A percentile compares a stretch with the other conserved stretches of the same genome.
phyloP scores from a whole-genome alignment of 176 grass and related monocot genomes.

The Oryza rufipogon region DNA sequence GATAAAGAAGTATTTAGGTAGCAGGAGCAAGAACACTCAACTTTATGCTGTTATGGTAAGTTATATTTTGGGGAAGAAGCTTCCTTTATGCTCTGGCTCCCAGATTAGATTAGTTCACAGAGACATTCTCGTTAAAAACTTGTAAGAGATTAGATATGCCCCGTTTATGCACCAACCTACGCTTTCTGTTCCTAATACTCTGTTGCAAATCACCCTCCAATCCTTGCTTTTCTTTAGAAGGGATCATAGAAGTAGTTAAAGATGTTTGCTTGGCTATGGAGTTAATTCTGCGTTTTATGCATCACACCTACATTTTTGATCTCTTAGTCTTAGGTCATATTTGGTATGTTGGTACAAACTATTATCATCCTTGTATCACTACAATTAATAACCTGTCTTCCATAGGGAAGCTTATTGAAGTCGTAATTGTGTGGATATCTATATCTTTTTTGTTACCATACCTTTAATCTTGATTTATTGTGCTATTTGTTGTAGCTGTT shows the following conservation, averaged over 20 bases:
- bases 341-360: neutral
- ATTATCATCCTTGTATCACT: neutral
- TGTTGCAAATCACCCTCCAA: neutral
- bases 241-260: neutral
- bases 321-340: neutral
- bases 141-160: neutral
- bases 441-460: neutral
- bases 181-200: neutral
- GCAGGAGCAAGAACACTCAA: conserved; percentile 76
- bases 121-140: neutral
- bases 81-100: neutral
- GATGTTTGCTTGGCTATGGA: conserved; percentile 3
- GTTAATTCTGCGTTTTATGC: conserved; percentile 20
- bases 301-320: neutral
- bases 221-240: conserved; percentile 1
- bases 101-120: conserved; percentile 11
- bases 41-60: conserved; percentile 93
- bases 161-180: neutral
- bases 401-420: neutral
- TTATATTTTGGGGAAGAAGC: conserved; percentile 12
- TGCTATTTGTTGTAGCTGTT: conserved; percentile 71
- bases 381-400: conserved; percentile 11
- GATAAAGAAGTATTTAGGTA: conserved; percentile 77
- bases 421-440: neutral
- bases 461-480: conserved; percentile 10